These are phyloP conservation scores for Pholiota adiposa DNA, from an alignment of 1,284 basidiomycete species.

Conservation along the genomic window DNA sequence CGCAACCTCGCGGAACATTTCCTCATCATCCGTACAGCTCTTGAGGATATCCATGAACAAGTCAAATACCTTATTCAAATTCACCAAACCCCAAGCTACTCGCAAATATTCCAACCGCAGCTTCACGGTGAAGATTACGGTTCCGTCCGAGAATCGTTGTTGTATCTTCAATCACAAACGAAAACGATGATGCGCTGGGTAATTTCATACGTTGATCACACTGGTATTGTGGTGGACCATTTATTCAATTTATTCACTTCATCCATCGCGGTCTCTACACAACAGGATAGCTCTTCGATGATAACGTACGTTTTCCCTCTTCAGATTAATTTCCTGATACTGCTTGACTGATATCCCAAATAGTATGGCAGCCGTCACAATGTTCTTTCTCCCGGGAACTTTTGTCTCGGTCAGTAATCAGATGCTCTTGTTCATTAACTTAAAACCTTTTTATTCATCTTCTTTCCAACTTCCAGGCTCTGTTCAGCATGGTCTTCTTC, in stretches of 20 bases:
- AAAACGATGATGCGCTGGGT: constrained; percentile 11
- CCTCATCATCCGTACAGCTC: constrained; percentile 7
- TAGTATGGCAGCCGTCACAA: constrained; percentile 19
- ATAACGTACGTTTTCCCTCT: constrained; percentile 14
- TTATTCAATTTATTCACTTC: constrained; percentile 16
- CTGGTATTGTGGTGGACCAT: constrained; percentile 11
- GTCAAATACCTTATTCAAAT: constrained; percentile 6
- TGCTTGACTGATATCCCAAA: neutral
- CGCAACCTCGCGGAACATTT: constrained; percentile 13
- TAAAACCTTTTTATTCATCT: too few relatives aligned
- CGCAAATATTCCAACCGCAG: neutral
- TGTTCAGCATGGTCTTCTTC: constrained; percentile 25
- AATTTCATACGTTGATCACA: constrained; percentile 10
- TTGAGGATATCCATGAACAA: constrained; percentile 8
- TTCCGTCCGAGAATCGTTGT: constrained; percentile 8
- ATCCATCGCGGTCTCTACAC: constrained; percentile 12
- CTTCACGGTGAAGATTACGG: neutral
- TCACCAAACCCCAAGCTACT: neutral
- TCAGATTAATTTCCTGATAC: neutral
- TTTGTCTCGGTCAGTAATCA: constrained; percentile 16
- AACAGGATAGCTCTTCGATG: constrained; percentile 20
- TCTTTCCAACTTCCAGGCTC: constrained; percentile 8
- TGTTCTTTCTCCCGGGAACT: constrained; percentile 19
- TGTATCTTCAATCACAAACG: constrained; percentile 11
- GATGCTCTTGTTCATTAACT: too few relatives aligned